Evolutionary conservation across 352 stramenopile species (phyloP), one percentile per base, ranked within the genome.

Genomic region (Phytophthora melonis): DNA sequence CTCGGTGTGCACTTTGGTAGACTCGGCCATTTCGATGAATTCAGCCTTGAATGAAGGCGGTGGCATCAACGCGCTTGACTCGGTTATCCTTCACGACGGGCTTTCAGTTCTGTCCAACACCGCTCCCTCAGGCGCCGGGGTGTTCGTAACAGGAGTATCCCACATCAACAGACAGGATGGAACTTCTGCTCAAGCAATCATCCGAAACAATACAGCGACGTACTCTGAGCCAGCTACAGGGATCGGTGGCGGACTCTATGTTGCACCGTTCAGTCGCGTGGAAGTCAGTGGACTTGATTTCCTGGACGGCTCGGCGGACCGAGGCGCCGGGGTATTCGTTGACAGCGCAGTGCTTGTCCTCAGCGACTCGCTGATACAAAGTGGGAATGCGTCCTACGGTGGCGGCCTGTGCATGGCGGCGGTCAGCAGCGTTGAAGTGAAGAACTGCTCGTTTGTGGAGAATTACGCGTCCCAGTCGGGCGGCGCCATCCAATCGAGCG

Each of bases 391-490:
- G 3, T 64, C 49, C 5, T 50, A 57, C 34, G 80, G 80, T 8
- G 78, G 72, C 21, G 80, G 78, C 1, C 62, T 87, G 10, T 87
- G 69, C 52, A 66, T 64, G 16, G 72, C 47, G 21, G 52, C 52
- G 6, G 23, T 36, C 9, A 83, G 75, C n/a, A 64, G 49, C 0
- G 7, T 87, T 1, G n/a, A 59, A 0, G 45, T 83, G 6, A 10
- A 23, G n/a, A 74, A 72, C 30, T 79, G 68, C 25, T 63, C 63
- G 0, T 70, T 87, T 11, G 23, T 70, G 8, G 47, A 49, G 13
- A 87, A 87, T 60, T 70, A 66, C 4, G 80, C 75, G 32, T 78
- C 58, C 5, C 23, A 75, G 21, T 58, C 62, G 0, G 80, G 80
- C 25, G 72, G 74, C 13, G 78, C 62, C 13, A 75, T 83, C 14